Percentiles rank a stretch among this genome's conserved stretches.
Conservation (phyloP, 768 basidiomycete genomes). For the Tylopilus subfusipes region DNA sequence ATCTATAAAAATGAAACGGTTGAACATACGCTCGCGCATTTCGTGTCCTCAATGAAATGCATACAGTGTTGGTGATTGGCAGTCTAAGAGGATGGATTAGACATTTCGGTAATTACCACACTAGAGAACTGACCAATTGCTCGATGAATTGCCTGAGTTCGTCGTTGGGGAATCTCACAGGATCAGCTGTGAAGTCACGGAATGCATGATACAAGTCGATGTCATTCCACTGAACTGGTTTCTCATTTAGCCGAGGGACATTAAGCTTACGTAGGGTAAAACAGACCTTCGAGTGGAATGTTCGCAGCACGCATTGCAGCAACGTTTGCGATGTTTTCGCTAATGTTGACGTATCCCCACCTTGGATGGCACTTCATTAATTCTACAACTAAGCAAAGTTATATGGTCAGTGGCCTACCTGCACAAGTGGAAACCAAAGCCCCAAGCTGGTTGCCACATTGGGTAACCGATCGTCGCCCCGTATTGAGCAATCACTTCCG, state of each 20-base stretch:
- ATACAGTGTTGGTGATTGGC: slow-evolving; percentile 31
- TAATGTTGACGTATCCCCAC: slow-evolving; percentile 52
- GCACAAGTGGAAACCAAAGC: slow-evolving; percentile 77
- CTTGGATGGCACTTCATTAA: neutral
- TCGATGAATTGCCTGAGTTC: slow-evolving; percentile 52
- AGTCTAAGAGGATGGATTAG: slow-evolving; percentile 14
- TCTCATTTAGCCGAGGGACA: neutral
- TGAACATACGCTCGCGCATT: neutral
- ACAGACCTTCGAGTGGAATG: slow-evolving; percentile 71
- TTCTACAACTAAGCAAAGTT: neutral
- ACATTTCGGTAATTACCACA: neutral
- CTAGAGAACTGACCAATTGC: slow-evolving; percentile 46
- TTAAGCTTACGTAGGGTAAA: neutral
- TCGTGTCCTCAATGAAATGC: neutral
- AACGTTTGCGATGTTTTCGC: slow-evolving; percentile 54
- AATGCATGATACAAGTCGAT: slow-evolving; percentile 69
- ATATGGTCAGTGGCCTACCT: slow-evolving; percentile 34
- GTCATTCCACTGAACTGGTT: slow-evolving; percentile 71
- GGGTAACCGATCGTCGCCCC: slow-evolving; percentile 63
- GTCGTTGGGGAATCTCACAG: slow-evolving; percentile 54
- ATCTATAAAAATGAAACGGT: slow-evolving; percentile 34
- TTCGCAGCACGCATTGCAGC: slow-evolving; percentile 59
- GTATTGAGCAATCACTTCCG: slow-evolving; percentile 68
- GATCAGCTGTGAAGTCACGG: slow-evolving; percentile 68
- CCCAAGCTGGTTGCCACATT: slow-evolving; percentile 70